Base-by-base conservation (phyloP, 768 basidiomycete species). In the Leccinellum rugosiceps region DNA sequence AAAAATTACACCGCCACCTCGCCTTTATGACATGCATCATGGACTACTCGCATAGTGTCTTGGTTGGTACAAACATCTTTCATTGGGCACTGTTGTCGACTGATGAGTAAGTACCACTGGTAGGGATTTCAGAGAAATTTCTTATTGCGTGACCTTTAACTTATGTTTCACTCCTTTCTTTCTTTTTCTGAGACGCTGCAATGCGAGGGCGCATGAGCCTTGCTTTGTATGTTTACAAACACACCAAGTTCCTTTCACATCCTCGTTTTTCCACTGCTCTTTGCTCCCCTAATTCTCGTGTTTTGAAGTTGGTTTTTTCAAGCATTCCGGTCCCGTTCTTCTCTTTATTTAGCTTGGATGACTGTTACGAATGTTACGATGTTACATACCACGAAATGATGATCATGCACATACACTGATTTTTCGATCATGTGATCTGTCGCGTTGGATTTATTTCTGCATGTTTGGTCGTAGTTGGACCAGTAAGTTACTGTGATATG, bases 291-390 rank as follows among this genome's bases (percentile, higher is more conserved):
- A 58, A 55, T 51, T 52, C 30, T 50, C 43, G 52, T 52, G 52
- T 61, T 53, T 65, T 60, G 58, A 48, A 23, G 19, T 58, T 38
- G 56, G 50, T 25, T 53, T 53, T 59, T 38, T 28, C 28, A 28
- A 28, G 25, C 48, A 34, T 31, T 34, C 26, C 21, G 25, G 52
- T 53, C 48, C 51, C 17, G 31, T 57, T 57, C 47, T 26, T 49
- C 41, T 41, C 48, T 38, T 57, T 65, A 48, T 50, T 55, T 57
- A 54, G 58, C 52, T 43, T 55, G n/a, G 55, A 71, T 52, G 68
- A 70, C 61, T 21, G 25, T 57, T 44, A 69, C 68, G 68, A 71
- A 8, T 56, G 17, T 58, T 61, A 69, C 61, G 68, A 69, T 68
- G 68, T 64, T 68, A 57, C 46, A 62, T 69, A 65, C 57, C 57